phyloP scores from a whole-genome alignment of 352 stramenopile species.

The Plasmopara muralis region DNA sequence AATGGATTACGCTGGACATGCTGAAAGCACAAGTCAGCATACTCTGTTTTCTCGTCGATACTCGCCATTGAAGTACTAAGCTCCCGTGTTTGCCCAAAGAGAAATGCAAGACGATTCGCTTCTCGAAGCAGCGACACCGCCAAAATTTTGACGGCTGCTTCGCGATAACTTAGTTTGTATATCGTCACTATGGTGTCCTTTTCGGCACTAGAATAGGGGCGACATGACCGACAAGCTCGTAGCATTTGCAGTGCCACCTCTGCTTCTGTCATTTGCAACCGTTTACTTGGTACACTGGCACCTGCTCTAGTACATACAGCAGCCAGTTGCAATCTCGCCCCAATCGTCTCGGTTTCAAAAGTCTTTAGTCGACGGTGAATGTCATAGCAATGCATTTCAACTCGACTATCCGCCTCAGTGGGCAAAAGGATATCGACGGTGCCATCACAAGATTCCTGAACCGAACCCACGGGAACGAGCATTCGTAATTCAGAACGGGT shows the following conservation, averaged over 20 bases:
- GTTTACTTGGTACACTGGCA: conserved; percentile 21
- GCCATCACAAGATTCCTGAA: conserved; percentile 6
- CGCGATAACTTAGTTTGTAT: conserved; percentile 26
- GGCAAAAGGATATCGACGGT: conserved; percentile 24
- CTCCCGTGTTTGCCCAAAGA: conserved; percentile 15
- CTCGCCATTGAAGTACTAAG: conserved; percentile 3
- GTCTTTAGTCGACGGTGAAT: conserved; percentile 29
- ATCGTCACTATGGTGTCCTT: conserved; percentile 21
- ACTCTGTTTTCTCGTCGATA: conserved; percentile 18
- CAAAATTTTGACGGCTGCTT: conserved; percentile 37
- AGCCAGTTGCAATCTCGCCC: conserved; percentile 35
- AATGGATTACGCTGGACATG: conserved; percentile 19
- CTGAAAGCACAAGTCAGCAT: conserved; percentile 14
- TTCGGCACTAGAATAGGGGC: conserved; percentile 26
- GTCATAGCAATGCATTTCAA: conserved; percentile 30
- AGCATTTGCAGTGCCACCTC: conserved; percentile 41
- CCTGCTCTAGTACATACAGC: conserved; percentile 29
- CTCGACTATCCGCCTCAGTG: not conserved
- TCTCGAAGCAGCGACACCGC: conserved; percentile 23
- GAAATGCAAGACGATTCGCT: conserved; percentile 26
- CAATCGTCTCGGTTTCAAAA: conserved; percentile 35
- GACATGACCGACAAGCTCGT: conserved; percentile 29
- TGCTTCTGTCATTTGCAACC: conserved; percentile 37
- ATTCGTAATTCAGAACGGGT: conserved; percentile 18
- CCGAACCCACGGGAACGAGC: conserved; percentile 28